Conservation (phyloP, 1,284 basidiomycete genomes). For the Vanrija humicola region DNA sequence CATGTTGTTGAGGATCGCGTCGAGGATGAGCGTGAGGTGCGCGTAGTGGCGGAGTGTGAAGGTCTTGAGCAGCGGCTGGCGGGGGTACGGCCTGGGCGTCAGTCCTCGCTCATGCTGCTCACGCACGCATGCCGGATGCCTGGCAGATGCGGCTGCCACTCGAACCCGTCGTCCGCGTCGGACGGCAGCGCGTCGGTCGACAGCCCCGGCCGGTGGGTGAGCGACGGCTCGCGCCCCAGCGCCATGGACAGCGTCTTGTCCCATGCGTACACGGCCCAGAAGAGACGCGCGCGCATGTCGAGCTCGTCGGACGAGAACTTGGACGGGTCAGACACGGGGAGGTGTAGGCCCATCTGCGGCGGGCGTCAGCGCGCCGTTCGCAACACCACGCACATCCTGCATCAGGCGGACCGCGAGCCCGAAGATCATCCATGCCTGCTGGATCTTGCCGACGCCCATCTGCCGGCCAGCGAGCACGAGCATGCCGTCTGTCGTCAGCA, state of each 20-base stretch:
- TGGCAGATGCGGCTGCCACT: neutral
- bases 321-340: slow-evolving; percentile 8
- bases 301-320: slow-evolving; percentile 9
- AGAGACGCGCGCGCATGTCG: slow-evolving; percentile 13
- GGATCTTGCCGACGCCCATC: slow-evolving; percentile 7
- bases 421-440: slow-evolving; percentile 16
- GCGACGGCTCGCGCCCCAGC: slow-evolving; percentile 4
- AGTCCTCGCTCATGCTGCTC: neutral
- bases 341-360: slow-evolving; percentile 10
- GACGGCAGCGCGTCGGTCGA: neutral
- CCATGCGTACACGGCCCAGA: slow-evolving; percentile 13
- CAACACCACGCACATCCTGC: slow-evolving; percentile 14
- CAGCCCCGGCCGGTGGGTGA: slow-evolving; percentile 1
- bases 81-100: slow-evolving; percentile 7
- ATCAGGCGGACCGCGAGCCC: slow-evolving; percentile 23
- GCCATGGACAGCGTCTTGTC: slow-evolving; percentile 7
- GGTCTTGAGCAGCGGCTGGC: slow-evolving; percentile 8
- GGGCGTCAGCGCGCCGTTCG: neutral
- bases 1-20: slow-evolving; percentile 20
- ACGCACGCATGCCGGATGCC: neutral
- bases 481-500: slow-evolving; percentile 11
- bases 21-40: slow-evolving; percentile 16
- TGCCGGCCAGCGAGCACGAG: slow-evolving; percentile 9
- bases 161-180: neutral
- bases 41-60: slow-evolving; percentile 10